Evolutionary conservation across 139 green algal genomes (phyloP).

Genomic region (Micractinium sp.): DNA sequence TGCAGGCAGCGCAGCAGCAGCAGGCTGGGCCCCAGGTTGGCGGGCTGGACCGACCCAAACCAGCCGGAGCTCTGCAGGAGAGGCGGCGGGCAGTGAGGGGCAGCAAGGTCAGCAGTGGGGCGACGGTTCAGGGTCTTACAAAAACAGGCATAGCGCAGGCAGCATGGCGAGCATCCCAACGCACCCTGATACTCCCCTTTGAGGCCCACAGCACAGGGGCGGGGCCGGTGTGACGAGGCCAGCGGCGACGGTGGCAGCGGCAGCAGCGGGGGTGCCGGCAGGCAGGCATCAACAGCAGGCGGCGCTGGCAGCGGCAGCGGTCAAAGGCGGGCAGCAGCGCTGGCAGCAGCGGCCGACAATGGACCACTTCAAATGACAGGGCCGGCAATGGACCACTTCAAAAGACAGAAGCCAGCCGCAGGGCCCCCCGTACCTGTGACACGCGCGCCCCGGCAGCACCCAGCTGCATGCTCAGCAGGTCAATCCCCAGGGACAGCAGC

Average conservation of each 20-base stretch:
- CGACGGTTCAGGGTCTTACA: not conserved
- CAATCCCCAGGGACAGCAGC: conserved; percentile 57
- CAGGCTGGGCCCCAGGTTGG: conserved; percentile 21
- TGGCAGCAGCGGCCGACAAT: not conserved
- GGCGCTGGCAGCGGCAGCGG: too few relatives aligned
- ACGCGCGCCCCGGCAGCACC: not conserved
- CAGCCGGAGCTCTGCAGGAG: not conserved
- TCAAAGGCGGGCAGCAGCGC: not conserved
- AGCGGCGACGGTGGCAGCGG: not conserved
- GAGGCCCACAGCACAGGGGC: not conserved
- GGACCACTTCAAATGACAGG: too few relatives aligned
- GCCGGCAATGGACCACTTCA: too few relatives aligned
- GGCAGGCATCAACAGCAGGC: too few relatives aligned
- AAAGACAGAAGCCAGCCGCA: too few relatives aligned
- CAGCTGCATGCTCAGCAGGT: conserved; percentile 52
- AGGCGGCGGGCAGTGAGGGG: not conserved
- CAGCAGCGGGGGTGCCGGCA: too few relatives aligned
- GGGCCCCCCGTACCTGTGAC: not conserved
- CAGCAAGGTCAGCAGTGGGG: not conserved
- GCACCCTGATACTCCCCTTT: too few relatives aligned
- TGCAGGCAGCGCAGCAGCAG: conserved; percentile 28
- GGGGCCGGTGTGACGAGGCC: not conserved
- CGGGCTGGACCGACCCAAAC: not conserved
- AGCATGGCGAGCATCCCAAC: not conserved
- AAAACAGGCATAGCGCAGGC: not conserved